Base-by-base conservation (phyloP, 345 rosid genomes). In the Alliaria petiolata region DNA sequence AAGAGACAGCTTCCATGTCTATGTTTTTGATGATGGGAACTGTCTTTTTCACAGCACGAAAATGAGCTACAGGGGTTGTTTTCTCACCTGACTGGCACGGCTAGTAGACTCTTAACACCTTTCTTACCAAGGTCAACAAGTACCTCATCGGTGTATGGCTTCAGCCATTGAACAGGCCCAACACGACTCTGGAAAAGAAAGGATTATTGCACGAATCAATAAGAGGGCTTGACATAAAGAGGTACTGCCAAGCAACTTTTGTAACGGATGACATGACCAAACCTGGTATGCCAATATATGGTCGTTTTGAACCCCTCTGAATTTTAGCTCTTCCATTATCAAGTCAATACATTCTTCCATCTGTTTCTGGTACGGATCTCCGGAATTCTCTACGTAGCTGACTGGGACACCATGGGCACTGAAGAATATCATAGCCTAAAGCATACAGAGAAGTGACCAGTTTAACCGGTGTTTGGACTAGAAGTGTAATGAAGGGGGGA, bases 331-430 rank as follows among this genome's bases (percentile, higher is more conserved):
- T 76, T 79, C 84, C 93, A 88, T 91, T 78, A 95, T 91, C 69
- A 95, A 80, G 77, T 60, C 67, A 33, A 95, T 88, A 64, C 97
- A 95, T 68, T 89, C 90, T 71, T 95, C 98, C 98, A 95, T 95
- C 81, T 95, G 96, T 65, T 85, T 89, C 83, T 81, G 88, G 88
- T 91, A 91, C 0, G 99, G 96, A 63, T 91, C 93, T 79, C 98
- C 96, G 28, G 95, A 88, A 67, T 89, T 81, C 78, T 83, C 87
- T 55, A 91, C 92, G 40, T 95, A 95, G 62, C 91, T 91, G 62
- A 89, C 87, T 6, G 98, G 96, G 62, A 95, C 98, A 51, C 98
- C 98, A 80, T 95, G 99, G 14, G 96, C 99, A 78, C 96, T 95
- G 76, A 91, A 95, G 83, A 91, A 95, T 76, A 95, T 83, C 84